Evolutionary conservation across 768 basidiomycete species (phyloP).

Genomic region (Kwoniella dendrophila): DNA sequence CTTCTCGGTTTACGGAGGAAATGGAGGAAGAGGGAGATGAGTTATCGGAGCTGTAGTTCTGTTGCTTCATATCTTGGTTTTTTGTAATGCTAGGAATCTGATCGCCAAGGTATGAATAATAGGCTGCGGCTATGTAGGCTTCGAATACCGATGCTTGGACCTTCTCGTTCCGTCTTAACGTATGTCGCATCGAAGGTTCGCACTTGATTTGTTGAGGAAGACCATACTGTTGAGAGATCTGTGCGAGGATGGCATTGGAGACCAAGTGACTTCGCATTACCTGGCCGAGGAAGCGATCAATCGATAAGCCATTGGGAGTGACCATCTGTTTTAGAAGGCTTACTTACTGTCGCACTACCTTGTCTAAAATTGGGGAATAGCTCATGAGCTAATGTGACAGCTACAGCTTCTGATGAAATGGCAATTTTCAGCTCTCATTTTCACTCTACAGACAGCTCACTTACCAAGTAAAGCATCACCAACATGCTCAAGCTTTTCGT

Average conservation of each 20-base stretch:
- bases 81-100: background rate
- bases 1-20: too few species aligned
- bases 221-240: conserved; percentile 34
- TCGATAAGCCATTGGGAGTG: background rate
- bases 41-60: too few species aligned
- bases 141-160: conserved; percentile 41
- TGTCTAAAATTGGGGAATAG: conserved; percentile 20
- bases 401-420: conserved; percentile 16
- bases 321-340: background rate
- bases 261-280: conserved; percentile 34
- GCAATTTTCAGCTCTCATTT: too few species aligned
- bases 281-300: conserved; percentile 14
- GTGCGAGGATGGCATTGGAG: conserved; percentile 35
- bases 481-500: conserved; percentile 31
- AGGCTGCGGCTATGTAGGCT: conserved; percentile 42
- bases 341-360: conserved; percentile 17
- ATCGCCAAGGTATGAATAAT: conserved; percentile 33
- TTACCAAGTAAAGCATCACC: conserved; percentile 21
- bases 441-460: too few species aligned
- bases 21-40: too few species aligned
- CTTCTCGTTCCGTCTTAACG: conserved; percentile 25
- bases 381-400: conserved; percentile 12
- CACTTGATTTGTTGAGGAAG: conserved; percentile 22
- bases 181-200: background rate
- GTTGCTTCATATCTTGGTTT: too few species aligned